These are phyloP conservation scores for Dothidotthia symphoricarpi DNA, from an alignment of 2,329 filamentous ascomycete species.

Conservation along the genomic window DNA sequence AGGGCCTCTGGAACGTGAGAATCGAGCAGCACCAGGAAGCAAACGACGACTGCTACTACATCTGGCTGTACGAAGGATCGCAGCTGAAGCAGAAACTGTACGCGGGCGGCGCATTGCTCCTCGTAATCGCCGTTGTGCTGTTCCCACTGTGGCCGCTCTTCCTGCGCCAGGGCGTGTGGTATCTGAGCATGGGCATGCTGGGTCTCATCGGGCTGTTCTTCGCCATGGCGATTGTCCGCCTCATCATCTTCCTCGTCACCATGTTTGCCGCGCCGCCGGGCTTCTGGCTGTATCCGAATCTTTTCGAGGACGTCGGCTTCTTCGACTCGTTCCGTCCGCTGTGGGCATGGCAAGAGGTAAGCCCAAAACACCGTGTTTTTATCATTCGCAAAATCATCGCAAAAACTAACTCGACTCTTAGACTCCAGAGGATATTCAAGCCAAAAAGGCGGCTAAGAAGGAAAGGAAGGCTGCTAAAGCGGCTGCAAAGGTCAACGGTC, in stretches of 20 bases:
- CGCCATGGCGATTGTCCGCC: constrained; percentile 92
- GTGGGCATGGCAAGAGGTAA: constrained; percentile 97
- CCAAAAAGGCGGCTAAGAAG: constrained; percentile 46
- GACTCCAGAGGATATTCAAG: constrained; percentile 45
- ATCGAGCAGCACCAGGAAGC: constrained; percentile 96
- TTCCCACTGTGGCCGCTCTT: constrained; percentile 96
- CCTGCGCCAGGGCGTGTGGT: constrained; percentile 92
- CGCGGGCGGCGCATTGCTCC: constrained; percentile 74
- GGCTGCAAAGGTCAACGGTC: constrained; percentile 32
- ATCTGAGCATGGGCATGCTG: constrained; percentile 90
- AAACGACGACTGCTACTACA: constrained; percentile 84
- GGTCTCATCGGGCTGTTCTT: constrained; percentile 92
- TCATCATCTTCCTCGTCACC: constrained; percentile 91
- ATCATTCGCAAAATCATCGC: constrained; percentile 1
- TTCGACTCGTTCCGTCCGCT: constrained; percentile 94
- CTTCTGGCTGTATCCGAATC: constrained; percentile 96
- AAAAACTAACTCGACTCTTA: constrained; percentile 9
- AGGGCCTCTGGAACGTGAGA: constrained; percentile 93
- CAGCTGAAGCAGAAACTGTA: constrained; percentile 94
- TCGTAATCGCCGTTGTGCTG: constrained; percentile 85
- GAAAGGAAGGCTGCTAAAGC: constrained; percentile 38
- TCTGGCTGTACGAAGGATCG: constrained; percentile 92
- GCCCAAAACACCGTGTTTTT: constrained; percentile 1
- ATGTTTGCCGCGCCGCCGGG: constrained; percentile 82
- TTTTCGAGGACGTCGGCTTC: constrained; percentile 98